Evolutionary conservation across 441 rosid species (phyloP).

Genomic region (Macaranga tanarius): DNA sequence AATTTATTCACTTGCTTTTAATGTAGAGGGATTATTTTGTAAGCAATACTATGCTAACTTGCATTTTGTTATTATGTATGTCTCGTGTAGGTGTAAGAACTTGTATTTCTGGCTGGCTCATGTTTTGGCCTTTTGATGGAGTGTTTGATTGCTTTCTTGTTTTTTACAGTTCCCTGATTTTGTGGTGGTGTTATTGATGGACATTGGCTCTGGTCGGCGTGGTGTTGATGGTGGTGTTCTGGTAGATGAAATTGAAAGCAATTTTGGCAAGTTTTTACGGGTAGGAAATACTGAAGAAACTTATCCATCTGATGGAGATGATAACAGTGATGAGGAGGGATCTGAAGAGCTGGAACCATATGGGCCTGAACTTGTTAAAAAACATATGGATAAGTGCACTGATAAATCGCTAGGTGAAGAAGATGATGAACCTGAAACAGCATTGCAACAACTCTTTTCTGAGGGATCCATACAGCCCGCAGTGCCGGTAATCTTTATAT

Average conservation of each 20-base stretch:
- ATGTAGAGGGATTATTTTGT: no score
- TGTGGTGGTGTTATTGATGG: slow-evolving; percentile 32
- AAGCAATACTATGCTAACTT: no score
- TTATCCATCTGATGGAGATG: slow-evolving; percentile 38
- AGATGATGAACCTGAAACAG: slow-evolving; percentile 37
- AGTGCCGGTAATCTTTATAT: slow-evolving; percentile 40
- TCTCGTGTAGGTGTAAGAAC: neutral
- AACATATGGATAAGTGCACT: slow-evolving; percentile 26
- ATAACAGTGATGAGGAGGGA: slow-evolving; percentile 31
- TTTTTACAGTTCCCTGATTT: slow-evolving; percentile 23
- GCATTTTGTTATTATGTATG: neutral
- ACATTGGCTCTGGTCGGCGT: slow-evolving; percentile 29
- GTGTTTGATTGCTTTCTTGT: neutral
- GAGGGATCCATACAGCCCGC: slow-evolving; percentile 28
- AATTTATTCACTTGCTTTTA: no score
- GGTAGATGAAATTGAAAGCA: slow-evolving; percentile 41
- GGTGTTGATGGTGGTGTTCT: slow-evolving; percentile 24
- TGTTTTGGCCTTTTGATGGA: neutral
- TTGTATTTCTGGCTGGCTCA: neutral
- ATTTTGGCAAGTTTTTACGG: slow-evolving; percentile 26
- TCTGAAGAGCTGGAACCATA: slow-evolving; percentile 27
- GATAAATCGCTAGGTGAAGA: slow-evolving; percentile 31
- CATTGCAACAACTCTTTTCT: slow-evolving; percentile 37
- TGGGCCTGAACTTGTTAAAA: slow-evolving; percentile 22
- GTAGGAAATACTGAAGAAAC: slow-evolving; percentile 33